Conservation (phyloP, 768 basidiomycete genomes). For the Hericium alpestre region DNA sequence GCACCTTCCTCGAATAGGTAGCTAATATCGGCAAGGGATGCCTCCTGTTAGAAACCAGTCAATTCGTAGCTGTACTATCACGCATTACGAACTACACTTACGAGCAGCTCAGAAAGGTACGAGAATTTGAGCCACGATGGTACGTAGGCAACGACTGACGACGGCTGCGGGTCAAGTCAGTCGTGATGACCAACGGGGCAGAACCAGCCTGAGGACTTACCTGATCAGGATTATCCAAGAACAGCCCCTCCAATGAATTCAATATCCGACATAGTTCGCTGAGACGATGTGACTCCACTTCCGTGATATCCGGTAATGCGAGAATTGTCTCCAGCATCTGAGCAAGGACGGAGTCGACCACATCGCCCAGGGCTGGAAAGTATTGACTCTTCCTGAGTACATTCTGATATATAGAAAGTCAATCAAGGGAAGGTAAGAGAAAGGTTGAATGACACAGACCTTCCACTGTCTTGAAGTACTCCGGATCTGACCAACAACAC, state of each 20-base stretch:
- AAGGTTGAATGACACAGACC: constrained; percentile 31
- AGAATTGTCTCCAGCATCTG: constrained; percentile 65
- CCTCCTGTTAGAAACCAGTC: constrained; percentile 45
- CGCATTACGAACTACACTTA: constrained; percentile 27
- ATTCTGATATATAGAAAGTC: constrained; percentile 29
- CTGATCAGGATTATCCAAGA: constrained; percentile 53
- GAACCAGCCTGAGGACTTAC: constrained; percentile 24
- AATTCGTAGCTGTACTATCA: constrained; percentile 1
- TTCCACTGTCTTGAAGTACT: constrained; percentile 57
- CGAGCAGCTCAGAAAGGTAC: constrained; percentile 85
- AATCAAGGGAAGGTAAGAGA: not conserved
- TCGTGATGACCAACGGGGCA: not conserved
- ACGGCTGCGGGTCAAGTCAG: constrained; percentile 33
- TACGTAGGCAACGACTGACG: constrained; percentile 76
- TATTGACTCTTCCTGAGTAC: constrained; percentile 64
- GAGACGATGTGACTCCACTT: constrained; percentile 72
- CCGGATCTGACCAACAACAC: constrained; percentile 54
- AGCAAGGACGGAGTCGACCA: constrained; percentile 58
- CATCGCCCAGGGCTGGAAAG: constrained; percentile 57
- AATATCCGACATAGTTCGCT: constrained; percentile 76
- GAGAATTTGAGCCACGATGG: constrained; percentile 92
- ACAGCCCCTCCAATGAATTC: constrained; percentile 70
- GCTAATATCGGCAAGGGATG: constrained; percentile 82
- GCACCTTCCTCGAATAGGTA: constrained; percentile 89
- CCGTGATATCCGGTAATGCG: constrained; percentile 76